Evolutionary conservation across 208 protist species (phyloP).

Genomic region (Leishmania braziliensis): DNA sequence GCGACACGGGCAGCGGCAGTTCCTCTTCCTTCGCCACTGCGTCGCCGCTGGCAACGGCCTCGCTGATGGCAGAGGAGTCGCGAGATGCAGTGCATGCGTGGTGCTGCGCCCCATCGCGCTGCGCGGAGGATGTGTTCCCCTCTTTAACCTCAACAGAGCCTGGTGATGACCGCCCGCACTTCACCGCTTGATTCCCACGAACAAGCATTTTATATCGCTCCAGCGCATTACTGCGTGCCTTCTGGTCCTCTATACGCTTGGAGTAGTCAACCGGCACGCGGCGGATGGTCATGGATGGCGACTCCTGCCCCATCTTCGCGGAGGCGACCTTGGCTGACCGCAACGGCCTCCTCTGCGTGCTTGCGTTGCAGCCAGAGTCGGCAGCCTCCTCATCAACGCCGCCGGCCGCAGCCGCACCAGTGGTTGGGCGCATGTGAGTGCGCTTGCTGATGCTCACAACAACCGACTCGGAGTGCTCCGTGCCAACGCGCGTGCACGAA

Average conservation of each 20-base stretch:
- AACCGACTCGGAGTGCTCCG: not conserved
- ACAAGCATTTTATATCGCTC: conserved; percentile 70
- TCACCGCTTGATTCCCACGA: conserved; percentile 23
- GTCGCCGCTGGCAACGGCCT: conserved; percentile 31
- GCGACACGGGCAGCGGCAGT: not conserved
- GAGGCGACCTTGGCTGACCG: conserved; percentile 9
- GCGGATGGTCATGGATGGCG: conserved; percentile 51
- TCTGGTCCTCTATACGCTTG: conserved; percentile 47
- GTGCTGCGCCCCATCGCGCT: conserved; percentile 1
- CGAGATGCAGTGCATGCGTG: not conserved
- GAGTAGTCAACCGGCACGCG: conserved; percentile 50
- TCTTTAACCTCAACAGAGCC: conserved; percentile 3
- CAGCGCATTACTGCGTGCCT: conserved; percentile 50
- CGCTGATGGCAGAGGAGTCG: conserved; percentile 26
- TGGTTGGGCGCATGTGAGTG: not conserved
- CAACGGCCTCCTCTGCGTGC: conserved; percentile 2
- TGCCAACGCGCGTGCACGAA: not conserved
- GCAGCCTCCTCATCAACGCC: not conserved
- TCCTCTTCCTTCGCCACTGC: conserved; percentile 12
- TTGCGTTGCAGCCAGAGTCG: not conserved
- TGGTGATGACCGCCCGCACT: conserved; percentile 10
- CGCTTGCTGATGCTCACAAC: conserved; percentile 5
- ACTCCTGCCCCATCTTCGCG: conserved; percentile 21
- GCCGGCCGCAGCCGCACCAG: not conserved
- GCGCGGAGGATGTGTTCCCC: not conserved